A percentile compares a stretch with the other conserved stretches of the same genome.
These are phyloP conservation scores for Phytophthora sansomeana DNA, from an alignment of 352 stramenopile genomes.

Conservation along the genomic window DNA sequence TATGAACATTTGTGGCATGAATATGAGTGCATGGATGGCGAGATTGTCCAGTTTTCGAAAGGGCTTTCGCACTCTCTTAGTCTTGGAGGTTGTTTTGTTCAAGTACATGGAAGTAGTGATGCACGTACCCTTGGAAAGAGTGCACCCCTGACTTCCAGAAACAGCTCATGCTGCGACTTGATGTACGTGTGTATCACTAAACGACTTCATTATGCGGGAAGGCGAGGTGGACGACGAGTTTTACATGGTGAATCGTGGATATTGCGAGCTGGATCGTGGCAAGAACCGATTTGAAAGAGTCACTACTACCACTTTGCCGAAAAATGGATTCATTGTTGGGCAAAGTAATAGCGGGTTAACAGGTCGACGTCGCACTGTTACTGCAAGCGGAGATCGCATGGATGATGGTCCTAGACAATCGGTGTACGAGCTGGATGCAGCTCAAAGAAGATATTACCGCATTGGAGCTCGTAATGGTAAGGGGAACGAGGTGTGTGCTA, in stretches of 20 bases:
- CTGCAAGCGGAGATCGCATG: conserved; percentile 2
- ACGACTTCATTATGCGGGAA: conserved; percentile 75
- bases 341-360: conserved; percentile 16
- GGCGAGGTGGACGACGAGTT: conserved; percentile 68
- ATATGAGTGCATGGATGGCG: conserved; percentile 70
- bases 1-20: conserved; percentile 74
- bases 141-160: conserved; percentile 71
- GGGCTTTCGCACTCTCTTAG: conserved; percentile 59
- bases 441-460: conserved; percentile 27
- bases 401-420: conserved; percentile 24
- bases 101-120: conserved; percentile 74
- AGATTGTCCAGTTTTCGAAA: conserved; percentile 61
- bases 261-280: conserved; percentile 50
- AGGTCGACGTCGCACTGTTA: conserved; percentile 10
- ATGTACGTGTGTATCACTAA: conserved; percentile 70
- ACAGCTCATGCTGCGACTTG: conserved; percentile 60
- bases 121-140: conserved; percentile 64
- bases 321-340: conserved; percentile 6
- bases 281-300: conserved; percentile 44
- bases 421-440: conserved; percentile 31
- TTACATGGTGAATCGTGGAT: conserved; percentile 76
- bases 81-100: conserved; percentile 66
- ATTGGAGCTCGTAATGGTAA: conserved; percentile 12
- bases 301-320: conserved; percentile 15
- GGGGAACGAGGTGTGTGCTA: conserved; percentile 15